Evolutionary conservation across 2,329 filamentous ascomycete species (phyloP).

Genomic region (Scytalidium sp.): DNA sequence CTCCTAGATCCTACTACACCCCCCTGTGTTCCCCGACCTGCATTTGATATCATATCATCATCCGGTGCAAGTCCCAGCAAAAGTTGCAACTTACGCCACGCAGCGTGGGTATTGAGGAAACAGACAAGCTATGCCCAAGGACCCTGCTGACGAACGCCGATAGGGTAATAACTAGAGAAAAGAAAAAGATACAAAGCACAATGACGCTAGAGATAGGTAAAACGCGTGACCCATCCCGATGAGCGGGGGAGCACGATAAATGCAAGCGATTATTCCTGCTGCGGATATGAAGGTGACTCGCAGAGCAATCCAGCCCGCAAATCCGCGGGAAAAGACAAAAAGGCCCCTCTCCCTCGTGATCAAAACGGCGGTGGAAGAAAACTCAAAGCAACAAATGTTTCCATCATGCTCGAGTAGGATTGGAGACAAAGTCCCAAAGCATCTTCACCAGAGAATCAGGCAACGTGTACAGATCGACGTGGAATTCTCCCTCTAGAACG

Average conservation of each 20-base stretch:
- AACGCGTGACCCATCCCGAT: not conserved
- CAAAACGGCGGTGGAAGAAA: not conserved
- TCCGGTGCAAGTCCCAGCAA: not conserved
- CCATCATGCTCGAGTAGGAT: not conserved
- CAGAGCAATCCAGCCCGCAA: not conserved
- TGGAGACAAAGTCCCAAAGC: constrained; percentile 80
- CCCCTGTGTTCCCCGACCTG: not conserved
- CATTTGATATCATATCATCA: not conserved
- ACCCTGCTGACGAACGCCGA: not conserved
- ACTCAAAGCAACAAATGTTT: not conserved
- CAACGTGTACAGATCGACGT: constrained; percentile 96
- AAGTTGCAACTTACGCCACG: not conserved
- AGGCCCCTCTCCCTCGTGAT: not conserved
- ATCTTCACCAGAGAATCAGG: constrained; percentile 86
- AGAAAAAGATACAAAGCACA: not conserved
- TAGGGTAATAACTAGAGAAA: not conserved
- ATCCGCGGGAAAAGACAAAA: not conserved
- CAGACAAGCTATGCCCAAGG: not conserved
- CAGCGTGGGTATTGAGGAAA: not conserved
- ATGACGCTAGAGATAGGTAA: not conserved
- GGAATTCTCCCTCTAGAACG: constrained; percentile 82
- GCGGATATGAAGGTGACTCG: no score
- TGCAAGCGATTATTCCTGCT: not conserved
- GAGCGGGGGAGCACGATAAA: not conserved
- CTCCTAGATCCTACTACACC: not conserved